A percentile compares a stretch with the other conserved stretches of the same genome.
These are phyloP conservation scores for Dictyostelium citrinum DNA, from an alignment of 78 protist genomes.

Conservation along the genomic window DNA sequence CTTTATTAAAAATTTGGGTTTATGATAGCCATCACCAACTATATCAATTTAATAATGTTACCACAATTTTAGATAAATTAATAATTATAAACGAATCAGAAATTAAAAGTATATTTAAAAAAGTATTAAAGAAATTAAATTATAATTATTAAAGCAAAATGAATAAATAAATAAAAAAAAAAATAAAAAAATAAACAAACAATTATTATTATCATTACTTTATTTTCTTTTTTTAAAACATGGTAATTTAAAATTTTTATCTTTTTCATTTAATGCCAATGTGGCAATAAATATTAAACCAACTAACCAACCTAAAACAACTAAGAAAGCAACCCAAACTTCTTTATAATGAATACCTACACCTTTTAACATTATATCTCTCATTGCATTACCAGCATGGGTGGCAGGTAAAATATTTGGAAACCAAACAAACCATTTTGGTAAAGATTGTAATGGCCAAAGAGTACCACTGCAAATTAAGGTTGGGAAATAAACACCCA, in stretches of 20 bases:
- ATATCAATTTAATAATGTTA: not conserved
- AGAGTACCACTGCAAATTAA: constrained; percentile 61
- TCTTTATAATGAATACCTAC: not conserved
- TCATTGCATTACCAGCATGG: constrained; percentile 35
- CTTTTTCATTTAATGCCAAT: constrained; percentile 7
- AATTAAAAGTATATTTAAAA: not conserved
- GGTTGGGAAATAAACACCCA: constrained; percentile 68
- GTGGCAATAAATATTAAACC: not conserved
- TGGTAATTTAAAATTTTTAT: not conserved
- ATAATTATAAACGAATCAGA: not conserved
- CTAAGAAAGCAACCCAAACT: not conserved
- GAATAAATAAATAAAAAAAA: not conserved
- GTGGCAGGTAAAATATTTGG: constrained; percentile 65
- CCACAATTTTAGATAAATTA: no score
- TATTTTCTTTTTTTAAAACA: not conserved
- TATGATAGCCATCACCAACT: not conserved
- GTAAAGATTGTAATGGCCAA: constrained; percentile 60
- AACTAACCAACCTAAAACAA: not conserved
- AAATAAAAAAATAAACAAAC: not conserved
- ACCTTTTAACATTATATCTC: constrained; percentile 72
- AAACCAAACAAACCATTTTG: constrained; percentile 22
- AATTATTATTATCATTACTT: not conserved
- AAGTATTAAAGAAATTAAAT: not conserved
- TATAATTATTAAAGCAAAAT: not conserved
- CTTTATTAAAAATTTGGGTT: not conserved